Evolutionary conservation across 257 asterid species (phyloP).

Genomic region (Nemophila menziesii): DNA sequence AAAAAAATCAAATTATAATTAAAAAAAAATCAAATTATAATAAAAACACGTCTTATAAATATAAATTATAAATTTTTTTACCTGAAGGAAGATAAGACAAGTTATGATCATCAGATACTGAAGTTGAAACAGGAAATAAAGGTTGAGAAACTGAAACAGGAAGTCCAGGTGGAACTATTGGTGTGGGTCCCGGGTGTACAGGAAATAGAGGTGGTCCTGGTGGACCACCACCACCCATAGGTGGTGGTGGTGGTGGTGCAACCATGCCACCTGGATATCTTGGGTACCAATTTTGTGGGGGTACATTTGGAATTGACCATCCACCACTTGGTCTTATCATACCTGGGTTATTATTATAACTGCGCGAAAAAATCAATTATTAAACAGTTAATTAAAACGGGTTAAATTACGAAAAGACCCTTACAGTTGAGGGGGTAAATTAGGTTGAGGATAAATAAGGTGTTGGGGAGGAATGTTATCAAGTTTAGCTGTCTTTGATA

Average conservation of each 20-base stretch:
- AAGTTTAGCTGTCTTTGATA: conserved; percentile 62
- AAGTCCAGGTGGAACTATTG: conserved; percentile 65
- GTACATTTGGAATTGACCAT: conserved; percentile 60
- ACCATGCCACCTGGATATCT: conserved; percentile 51
- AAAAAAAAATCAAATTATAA: too few species aligned
- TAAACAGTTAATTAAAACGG: background rate
- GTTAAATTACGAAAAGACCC: conserved; percentile 10
- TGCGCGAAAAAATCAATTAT: conserved; percentile 14
- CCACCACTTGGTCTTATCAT: conserved; percentile 48
- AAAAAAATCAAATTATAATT: too few species aligned
- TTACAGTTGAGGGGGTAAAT: conserved; percentile 47
- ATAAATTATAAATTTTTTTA: too few species aligned
- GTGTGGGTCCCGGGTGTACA: conserved; percentile 51
- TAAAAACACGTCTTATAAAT: too few species aligned
- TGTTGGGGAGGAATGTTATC: conserved; percentile 47
- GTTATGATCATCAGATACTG: conserved; percentile 29
- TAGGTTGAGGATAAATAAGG: conserved; percentile 50
- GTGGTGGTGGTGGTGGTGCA: conserved; percentile 53
- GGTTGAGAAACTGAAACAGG: conserved; percentile 60
- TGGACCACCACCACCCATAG: conserved; percentile 47
- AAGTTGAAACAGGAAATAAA: conserved; percentile 67
- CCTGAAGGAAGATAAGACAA: conserved; percentile 35
- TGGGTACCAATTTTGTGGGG: conserved; percentile 74
- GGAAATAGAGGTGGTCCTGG: conserved; percentile 83
- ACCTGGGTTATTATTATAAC: conserved; percentile 62